These are phyloP conservation scores for Colletotrichum theobromicola DNA, from an alignment of 2,329 filamentous ascomycete genomes.

Conservation along the genomic window DNA sequence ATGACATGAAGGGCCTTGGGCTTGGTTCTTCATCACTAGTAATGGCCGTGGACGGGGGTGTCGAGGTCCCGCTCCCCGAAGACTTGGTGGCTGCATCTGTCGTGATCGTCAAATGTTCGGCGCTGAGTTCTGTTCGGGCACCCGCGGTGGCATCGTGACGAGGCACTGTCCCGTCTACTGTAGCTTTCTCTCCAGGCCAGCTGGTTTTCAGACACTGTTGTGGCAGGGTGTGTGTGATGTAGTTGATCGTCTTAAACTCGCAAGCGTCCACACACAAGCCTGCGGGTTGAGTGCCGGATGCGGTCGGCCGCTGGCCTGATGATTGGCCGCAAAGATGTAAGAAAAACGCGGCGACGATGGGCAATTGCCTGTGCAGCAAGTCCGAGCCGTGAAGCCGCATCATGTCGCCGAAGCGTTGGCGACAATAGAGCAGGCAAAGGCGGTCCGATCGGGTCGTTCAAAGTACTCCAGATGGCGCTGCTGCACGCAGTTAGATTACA, in stretches of 20 bases:
- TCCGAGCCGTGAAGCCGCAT: neutral
- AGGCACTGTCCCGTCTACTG: neutral
- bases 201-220: slow-evolving; percentile 76
- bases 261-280: slow-evolving; percentile 34
- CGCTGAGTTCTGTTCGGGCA: neutral
- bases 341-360: neutral
- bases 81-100: slow-evolving; percentile 2
- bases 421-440: neutral
- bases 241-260: slow-evolving; percentile 74
- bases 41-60: neutral
- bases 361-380: neutral
- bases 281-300: neutral
- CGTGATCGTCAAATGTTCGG: slow-evolving; percentile 11
- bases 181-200: slow-evolving; percentile 42
- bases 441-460: neutral
- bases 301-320: neutral
- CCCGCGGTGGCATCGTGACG: slow-evolving; percentile 8
- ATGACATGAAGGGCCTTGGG: slow-evolving; percentile 80
- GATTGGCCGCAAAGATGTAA: neutral
- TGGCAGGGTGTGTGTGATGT: slow-evolving; percentile 79
- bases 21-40: slow-evolving; percentile 17
- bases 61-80: neutral
- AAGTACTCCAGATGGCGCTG: no score
- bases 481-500: no score
- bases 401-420: neutral